phyloP scores from a whole-genome alignment of 108 stramenopile genomes.

The Conticribra weissflogii region DNA sequence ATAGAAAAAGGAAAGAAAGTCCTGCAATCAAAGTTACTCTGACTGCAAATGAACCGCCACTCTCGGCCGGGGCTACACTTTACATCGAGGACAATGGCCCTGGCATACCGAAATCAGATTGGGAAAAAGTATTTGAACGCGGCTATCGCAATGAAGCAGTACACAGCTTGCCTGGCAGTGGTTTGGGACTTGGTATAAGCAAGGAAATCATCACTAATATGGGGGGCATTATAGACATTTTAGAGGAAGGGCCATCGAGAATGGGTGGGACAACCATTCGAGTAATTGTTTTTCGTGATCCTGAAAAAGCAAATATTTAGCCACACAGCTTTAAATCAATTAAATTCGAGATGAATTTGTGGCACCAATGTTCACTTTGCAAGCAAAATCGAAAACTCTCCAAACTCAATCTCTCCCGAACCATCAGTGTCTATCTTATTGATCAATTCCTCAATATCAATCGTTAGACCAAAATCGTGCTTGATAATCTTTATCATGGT shows the following conservation, averaged over 20 bases:
- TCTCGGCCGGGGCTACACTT: conserved; percentile 65
- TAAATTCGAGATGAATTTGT: neutral
- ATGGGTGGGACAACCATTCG: conserved; percentile 47
- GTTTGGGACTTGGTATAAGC: conserved; percentile 77
- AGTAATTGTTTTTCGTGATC: conserved; percentile 43
- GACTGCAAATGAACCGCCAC: conserved; percentile 49
- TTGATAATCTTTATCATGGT: conserved; percentile 87
- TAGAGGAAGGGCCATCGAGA: conserved; percentile 41
- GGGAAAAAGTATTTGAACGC: conserved; percentile 71
- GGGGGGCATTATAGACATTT: conserved; percentile 68
- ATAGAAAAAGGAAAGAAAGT: conserved; percentile 22
- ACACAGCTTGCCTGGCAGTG: conserved; percentile 54
- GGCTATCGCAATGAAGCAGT: conserved; percentile 65
- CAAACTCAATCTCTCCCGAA: conserved; percentile 86
- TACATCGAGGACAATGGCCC: conserved; percentile 88
- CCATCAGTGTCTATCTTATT: conserved; percentile 81
- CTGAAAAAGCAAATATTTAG: too few relatives aligned
- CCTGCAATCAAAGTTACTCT: conserved; percentile 66
- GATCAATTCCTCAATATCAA: conserved; percentile 86
- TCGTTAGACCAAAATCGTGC: conserved; percentile 84
- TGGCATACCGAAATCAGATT: conserved; percentile 66
- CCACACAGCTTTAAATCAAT: neutral
- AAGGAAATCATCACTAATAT: conserved; percentile 60
- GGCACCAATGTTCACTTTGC: conserved; percentile 38
- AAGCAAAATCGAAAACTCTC: conserved; percentile 82